Percentiles rank a stretch among this genome's conserved stretches.
Evolutionary conservation across 345 rosid genomes (phyloP).

Genomic region (Melaleuca quinquenervia): DNA sequence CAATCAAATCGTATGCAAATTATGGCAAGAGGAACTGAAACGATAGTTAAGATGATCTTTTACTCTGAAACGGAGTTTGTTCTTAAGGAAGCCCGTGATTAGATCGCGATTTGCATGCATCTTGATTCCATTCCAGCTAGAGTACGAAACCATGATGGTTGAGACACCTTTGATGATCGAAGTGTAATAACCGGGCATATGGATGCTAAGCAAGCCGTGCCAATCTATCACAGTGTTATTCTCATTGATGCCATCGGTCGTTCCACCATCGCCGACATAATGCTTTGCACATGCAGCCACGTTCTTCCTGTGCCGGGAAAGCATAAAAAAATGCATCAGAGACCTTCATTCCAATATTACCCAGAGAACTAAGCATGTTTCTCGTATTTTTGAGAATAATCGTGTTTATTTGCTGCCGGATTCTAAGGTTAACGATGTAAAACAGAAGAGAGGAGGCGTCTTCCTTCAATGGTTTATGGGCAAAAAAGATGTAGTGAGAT

Average conservation of each 20-base stretch:
- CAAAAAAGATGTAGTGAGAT: background rate
- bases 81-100: slow-evolving; percentile 68
- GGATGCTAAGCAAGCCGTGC: slow-evolving; percentile 48
- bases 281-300: slow-evolving; percentile 95
- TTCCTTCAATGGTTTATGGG: background rate
- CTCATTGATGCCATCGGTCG: slow-evolving; percentile 60
- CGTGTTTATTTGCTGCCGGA: background rate
- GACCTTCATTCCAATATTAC: background rate
- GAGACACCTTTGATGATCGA: slow-evolving; percentile 83
- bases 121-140: slow-evolving; percentile 83
- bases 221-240: slow-evolving; percentile 45
- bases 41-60: background rate
- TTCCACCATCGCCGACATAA: slow-evolving; percentile 94
- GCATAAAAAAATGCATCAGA: background rate
- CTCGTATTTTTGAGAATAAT: background rate
- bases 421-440: background rate
- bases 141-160: slow-evolving; percentile 79
- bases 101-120: slow-evolving; percentile 66
- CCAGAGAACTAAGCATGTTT: background rate
- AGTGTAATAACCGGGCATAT: slow-evolving; percentile 65
- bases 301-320: slow-evolving; percentile 31
- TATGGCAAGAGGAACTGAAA: background rate
- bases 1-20: background rate
- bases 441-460: background rate
- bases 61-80: slow-evolving; percentile 61